A percentile compares a stretch with the other conserved stretches of the same genome.
phyloP scores from a whole-genome alignment of 2,329 filamentous ascomycete genomes.

The Biscogniauxia sp. region DNA sequence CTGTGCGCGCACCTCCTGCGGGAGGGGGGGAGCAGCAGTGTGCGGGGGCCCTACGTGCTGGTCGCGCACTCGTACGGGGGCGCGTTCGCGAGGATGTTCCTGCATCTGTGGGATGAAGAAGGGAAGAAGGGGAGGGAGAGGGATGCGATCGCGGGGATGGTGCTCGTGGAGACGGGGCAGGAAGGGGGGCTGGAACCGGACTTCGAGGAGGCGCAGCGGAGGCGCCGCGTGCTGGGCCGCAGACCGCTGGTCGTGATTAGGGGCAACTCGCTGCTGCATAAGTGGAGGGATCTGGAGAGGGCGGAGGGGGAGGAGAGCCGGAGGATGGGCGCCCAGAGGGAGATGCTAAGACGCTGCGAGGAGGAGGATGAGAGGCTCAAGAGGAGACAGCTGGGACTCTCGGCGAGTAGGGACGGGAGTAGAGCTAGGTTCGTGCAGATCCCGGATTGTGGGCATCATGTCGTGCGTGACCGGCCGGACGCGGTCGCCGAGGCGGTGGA shows the following conservation, averaged over 20 bases:
- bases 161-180: conserved; percentile 32
- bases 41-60: conserved; percentile 24
- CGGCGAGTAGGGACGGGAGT: conserved; percentile 1
- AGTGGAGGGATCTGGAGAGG: conserved; percentile 18
- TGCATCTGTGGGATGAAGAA: conserved; percentile 10
- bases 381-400: conserved; percentile 25
- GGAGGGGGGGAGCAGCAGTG: neutral
- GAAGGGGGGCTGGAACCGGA: conserved; percentile 26
- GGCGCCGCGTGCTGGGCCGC: conserved; percentile 14
- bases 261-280: conserved; percentile 23
- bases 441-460: conserved; percentile 28
- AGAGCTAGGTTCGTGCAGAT: conserved; percentile 21
- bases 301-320: conserved; percentile 2
- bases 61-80: conserved; percentile 33
- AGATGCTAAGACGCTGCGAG: conserved; percentile 1
- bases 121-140: neutral
- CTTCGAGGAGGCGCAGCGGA: conserved; percentile 22
- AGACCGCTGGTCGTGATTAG: conserved; percentile 27
- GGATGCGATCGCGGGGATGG: conserved; percentile 20
- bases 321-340: conserved; percentile 1
- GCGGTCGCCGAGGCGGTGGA: conserved; percentile 24
- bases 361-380: conserved; percentile 28
- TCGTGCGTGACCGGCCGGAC: conserved; percentile 26
- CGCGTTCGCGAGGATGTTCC: conserved; percentile 28
- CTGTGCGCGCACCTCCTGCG: conserved; percentile 17